Evolutionary conservation across 352 stramenopile species (phyloP).

Genomic region (Phytophthora hibernalis): DNA sequence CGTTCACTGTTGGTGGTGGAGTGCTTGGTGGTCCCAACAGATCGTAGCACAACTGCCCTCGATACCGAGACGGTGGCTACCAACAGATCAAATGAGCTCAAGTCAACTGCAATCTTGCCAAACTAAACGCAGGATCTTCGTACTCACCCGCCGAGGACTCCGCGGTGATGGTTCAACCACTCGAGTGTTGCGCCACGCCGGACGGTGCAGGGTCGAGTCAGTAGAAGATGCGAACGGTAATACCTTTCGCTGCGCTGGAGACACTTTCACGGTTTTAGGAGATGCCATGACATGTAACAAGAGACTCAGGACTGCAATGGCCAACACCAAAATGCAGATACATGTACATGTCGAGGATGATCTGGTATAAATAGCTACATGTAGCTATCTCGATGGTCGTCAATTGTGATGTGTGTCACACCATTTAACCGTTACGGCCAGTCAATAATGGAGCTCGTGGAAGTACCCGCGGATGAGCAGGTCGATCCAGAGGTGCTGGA

Average conservation of each 20-base stretch:
- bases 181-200: conserved; percentile 54
- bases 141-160: conserved; percentile 46
- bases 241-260: conserved; percentile 16
- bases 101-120: background rate
- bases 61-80: conserved; percentile 57
- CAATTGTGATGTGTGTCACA: background rate
- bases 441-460: conserved; percentile 43
- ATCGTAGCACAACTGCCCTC: conserved; percentile 41
- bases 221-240: conserved; percentile 63
- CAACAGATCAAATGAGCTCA: conserved; percentile 1
- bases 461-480: conserved; percentile 47
- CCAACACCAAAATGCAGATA: background rate
- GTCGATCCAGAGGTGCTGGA: conserved; percentile 37
- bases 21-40: conserved; percentile 15
- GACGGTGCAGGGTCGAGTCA: conserved; percentile 64
- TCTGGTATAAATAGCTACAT: conserved; percentile 21
- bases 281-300: conserved; percentile 9
- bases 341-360: conserved; percentile 4
- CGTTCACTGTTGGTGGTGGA: background rate
- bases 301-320: background rate
- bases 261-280: conserved; percentile 2
- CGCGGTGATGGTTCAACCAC: conserved; percentile 29
- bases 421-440: background rate
- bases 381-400: conserved; percentile 15
- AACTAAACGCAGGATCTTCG: background rate